Evolutionary conservation across 139 green algal genomes (phyloP).

Genomic region (Chlorella vulgaris): DNA sequence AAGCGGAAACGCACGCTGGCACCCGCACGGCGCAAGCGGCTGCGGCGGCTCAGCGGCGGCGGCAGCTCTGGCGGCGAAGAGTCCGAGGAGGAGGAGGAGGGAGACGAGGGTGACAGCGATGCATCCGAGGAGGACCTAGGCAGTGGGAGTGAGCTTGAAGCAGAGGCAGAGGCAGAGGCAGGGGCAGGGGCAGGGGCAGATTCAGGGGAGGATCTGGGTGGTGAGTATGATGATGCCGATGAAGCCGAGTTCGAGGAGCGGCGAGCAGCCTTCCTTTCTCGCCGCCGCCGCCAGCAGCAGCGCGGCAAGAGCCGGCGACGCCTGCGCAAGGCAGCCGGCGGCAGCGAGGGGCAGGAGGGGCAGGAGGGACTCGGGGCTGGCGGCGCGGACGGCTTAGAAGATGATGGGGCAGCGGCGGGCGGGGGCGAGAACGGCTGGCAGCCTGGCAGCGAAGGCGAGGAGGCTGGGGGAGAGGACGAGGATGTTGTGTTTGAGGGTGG

Average conservation of each 20-base stretch:
- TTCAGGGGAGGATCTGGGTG: slow-evolving; percentile 46
- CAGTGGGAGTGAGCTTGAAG: slow-evolving; percentile 8
- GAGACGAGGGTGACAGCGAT: not conserved
- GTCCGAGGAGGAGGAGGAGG: slow-evolving; percentile 13
- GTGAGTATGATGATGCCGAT: slow-evolving; percentile 68
- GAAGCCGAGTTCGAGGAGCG: slow-evolving; percentile 51
- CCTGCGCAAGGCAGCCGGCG: slow-evolving; percentile 20
- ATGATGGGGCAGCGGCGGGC: slow-evolving; percentile 56
- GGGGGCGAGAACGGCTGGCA: no score
- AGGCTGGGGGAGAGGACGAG: slow-evolving; percentile 27
- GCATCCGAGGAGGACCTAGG: not conserved
- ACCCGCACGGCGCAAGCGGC: slow-evolving; percentile 20
- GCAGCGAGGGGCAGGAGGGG: not conserved
- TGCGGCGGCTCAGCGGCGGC: not conserved
- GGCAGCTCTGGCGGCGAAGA: not conserved
- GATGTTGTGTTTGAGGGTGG: slow-evolving; percentile 77
- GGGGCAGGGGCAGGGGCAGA: not conserved
- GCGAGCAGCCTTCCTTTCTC: slow-evolving; percentile 22
- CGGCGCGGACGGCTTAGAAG: slow-evolving; percentile 22
- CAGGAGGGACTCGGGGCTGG: slow-evolving; percentile 3
- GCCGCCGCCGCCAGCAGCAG: slow-evolving; percentile 25
- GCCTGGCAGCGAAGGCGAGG: not conserved
- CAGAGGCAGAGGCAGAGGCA: slow-evolving; percentile 26
- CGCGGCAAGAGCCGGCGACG: slow-evolving; percentile 1
- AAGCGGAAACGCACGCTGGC: slow-evolving; percentile 45